phyloP scores from a whole-genome alignment of 2,329 filamentous ascomycete genomes.

The Grosmannia clavigera region DNA sequence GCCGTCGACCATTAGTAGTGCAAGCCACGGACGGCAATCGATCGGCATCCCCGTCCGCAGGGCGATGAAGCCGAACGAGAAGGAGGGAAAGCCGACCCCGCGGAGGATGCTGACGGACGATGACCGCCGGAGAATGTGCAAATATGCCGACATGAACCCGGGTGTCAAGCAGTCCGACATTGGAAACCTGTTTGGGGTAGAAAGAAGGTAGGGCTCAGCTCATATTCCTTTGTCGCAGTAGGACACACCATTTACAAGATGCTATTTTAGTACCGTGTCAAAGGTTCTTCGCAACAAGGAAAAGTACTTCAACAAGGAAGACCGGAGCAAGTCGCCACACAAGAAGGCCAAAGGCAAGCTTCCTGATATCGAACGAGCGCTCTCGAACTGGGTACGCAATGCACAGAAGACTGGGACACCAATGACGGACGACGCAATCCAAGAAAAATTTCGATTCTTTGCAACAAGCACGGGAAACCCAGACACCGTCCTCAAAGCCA shows the following conservation, averaged over 20 bases:
- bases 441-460: constrained; percentile 74
- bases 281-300: constrained; percentile 93
- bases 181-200: constrained; percentile 87
- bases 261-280: constrained; percentile 72
- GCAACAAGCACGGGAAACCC: constrained; percentile 55
- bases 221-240: neutral
- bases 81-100: constrained; percentile 47
- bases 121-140: constrained; percentile 85
- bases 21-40: neutral
- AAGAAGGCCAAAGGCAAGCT: constrained; percentile 76
- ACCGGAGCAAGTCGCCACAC: constrained; percentile 64
- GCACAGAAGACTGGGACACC: constrained; percentile 63
- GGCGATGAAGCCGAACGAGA: constrained; percentile 27
- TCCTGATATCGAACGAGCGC: constrained; percentile 82
- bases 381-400: constrained; percentile 78
- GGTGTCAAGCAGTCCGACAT: constrained; percentile 92
- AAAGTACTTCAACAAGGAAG: constrained; percentile 76
- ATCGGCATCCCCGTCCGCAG: constrained; percentile 36
- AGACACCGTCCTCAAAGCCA: constrained; percentile 58
- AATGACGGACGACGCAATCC: constrained; percentile 68
- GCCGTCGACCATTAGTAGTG: constrained; percentile 20
- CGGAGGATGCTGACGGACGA: constrained; percentile 83
- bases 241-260: neutral
- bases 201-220: constrained; percentile 62
- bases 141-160: constrained; percentile 83